Evolutionary conservation across 2,329 filamentous ascomycete genomes (phyloP), one percentile per base, ranked within the genome.

Genomic region (Aspergillus carbonarius): DNA sequence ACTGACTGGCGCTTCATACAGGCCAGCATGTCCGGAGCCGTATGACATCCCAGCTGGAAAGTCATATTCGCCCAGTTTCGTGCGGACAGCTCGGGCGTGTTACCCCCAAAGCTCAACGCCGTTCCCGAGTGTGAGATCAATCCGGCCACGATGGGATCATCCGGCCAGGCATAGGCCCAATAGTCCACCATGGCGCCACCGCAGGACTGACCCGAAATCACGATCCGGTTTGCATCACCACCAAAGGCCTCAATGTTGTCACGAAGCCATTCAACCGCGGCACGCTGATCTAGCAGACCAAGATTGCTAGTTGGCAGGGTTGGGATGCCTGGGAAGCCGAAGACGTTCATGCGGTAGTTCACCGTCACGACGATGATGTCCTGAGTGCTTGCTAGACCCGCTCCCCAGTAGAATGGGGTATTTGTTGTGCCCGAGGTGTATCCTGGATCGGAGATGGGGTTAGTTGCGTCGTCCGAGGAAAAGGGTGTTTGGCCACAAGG

Each of bases 101-200:
- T 81, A 18, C 75, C 64, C 4, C 76, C 72, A 61, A 83, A 81
- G 64, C 80, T 79, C 20, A 78, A 68, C 23, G 75, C 69, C 8
- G 70, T 76, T 9, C 74, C 76, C 1, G 74, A 77, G 42, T 75
- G 67, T 7, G 71, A 32, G 30, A 32, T 32, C 30, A 32, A 32
- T 32, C 30, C 30, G 7, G 30, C 30, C 30, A 32, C 30, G 4
- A 32, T 32, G 8, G 30, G 30, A 32, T 32, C 30, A 10, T 32
- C 9, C 9, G 30, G 30, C 30, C 30, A 32, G 9, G 30, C 30
- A 32, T 32, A 32, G 30, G 30, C 30, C 30, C 30, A 32, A 9
- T 32, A 32, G 30, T 32, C 30, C 8, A 32, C 30, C 30, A 32
- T 32, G 8, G 30, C 30, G 30, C 8, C 30, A 1, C 30, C 30